Evolutionary conservation across 1,284 basidiomycete genomes (phyloP), one percentile per base, ranked within the genome.

Genomic region (Wallemia mellicola): DNA sequence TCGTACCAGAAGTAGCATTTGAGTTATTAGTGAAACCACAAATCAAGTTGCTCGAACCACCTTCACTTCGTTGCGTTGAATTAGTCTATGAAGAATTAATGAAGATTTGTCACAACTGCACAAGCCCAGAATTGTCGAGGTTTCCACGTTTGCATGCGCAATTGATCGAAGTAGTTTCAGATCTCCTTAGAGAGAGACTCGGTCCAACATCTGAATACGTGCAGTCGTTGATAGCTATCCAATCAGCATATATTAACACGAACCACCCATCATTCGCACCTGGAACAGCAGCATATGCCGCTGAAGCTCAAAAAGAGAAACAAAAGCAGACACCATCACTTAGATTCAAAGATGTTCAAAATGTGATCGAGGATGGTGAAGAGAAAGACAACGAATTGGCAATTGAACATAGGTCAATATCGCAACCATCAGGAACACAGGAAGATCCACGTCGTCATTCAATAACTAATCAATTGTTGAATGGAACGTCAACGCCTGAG

Each of bases 41-140:
- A 71, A 96, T 99, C 72, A 94, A 94, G 73, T 75, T 98, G 28
- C 74, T 99, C 61, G 91, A 96, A 71, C 78, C 86, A 2, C 92
- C 94, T 5, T 85, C 85, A 71, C 71, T 95, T 71, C 78, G 92
- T 48, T 99, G 94, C 66, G 94, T 98, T 27, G 94, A 98, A 71
- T 73, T 99, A 63, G 94, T 98, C 14, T 98, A 98, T 69, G 94
- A 99, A 70, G 94, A 99, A 71, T 74, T 99, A 60, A 95, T 99
- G 67, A 96, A 96, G 76, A 94, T 99, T 62, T 98, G 94, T 71
- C 94, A 99, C 71, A 96, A 92, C 68, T 95, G 91, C 72, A 94
- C 26, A 22, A 60, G 48, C 33, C 32, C 38, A 1, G 94, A 96
- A 71, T 75, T 99, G n/a, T 83, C 91, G 76, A 80, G 92, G 24